Evolutionary conservation across 176 grass and related monocot species (phyloP), one percentile per base, ranked within the genome.

Genomic region (maize (Zea mays)): DNA sequence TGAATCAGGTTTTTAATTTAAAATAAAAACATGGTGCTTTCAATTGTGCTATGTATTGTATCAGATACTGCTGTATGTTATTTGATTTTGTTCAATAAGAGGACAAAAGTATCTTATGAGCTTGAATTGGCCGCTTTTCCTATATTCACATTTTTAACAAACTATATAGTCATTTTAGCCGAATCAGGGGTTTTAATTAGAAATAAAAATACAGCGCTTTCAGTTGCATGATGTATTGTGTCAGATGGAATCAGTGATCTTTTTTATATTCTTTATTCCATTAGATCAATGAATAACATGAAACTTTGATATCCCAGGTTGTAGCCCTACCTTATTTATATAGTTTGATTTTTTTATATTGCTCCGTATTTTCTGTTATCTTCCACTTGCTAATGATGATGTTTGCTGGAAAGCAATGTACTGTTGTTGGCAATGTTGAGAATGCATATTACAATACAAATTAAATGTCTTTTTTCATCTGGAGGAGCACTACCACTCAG

Each of bases 321-420:
- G 40, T 71, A 43, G 57, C 37, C 72, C 19, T 88, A 59, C 34
- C 4, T 33, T 68, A n/a, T 49, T 58, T 59, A 19, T 76, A 59
- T 41, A 68, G 19, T 49, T 76, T 38, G 7, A 71, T 50, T 65
- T 76, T 64, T 71, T 80, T 19, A 63, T 76, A 41, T 47, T 41
- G 5, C 42, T 48, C 45, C 58, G 58, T 82, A 69, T 79, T 43
- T 57, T 64, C 56, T 88, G 40, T 56, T 84, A 59, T 81, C 82
- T 81, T 71, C 49, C 35, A 71, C 79, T 74, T 1, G 5, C 78
- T 81, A 76, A 81, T 81, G 71, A 84, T 88, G 76, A 64, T 81
- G 81, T 80, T 80, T 36, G 71, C 47, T 81, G 45, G 48, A 20
- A 56, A 64, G 55, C 62, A 81, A 71, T 84, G 39, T 67, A 84